A percentile compares a stretch with the other conserved stretches of the same genome.
Evolutionary conservation across 768 basidiomycete genomes (phyloP).

Genomic region (Hygrocybe punicea): DNA sequence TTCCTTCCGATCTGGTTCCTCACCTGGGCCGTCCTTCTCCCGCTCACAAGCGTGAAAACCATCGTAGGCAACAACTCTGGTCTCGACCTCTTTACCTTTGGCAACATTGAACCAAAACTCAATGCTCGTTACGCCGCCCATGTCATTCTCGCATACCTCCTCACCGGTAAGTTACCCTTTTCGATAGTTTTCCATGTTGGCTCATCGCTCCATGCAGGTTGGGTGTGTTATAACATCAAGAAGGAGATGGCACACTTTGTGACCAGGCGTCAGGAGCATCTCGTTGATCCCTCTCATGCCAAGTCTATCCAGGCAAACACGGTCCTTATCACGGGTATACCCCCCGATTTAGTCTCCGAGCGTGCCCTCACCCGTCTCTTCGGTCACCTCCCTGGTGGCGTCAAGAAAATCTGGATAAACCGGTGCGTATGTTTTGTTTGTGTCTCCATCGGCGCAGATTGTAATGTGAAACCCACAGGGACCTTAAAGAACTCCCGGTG

Average conservation of each 20-base stretch:
- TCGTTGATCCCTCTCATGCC: conserved; percentile 71
- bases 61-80: conserved; percentile 44
- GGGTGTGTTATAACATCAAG: conserved; percentile 81
- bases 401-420: conserved; percentile 90
- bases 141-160: conserved; percentile 68
- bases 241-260: conserved; percentile 80
- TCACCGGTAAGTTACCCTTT: conserved; percentile 64
- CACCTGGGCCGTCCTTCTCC: conserved; percentile 83
- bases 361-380: conserved; percentile 65
- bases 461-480: conserved; percentile 13
- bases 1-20: conserved; percentile 89
- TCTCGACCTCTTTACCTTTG: conserved; percentile 73
- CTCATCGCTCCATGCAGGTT: conserved; percentile 46
- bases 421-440: conserved; percentile 43
- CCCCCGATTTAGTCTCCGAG: conserved; percentile 70
- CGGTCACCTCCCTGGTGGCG: conserved; percentile 84
- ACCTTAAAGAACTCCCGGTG: conserved; percentile 84
- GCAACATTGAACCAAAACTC: conserved; percentile 58
- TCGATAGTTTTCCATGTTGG: background rate
- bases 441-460: background rate
- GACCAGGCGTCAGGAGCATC: conserved; percentile 72
- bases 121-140: conserved; percentile 73
- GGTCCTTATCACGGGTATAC: conserved; percentile 87
- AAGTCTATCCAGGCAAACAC: conserved; percentile 84
- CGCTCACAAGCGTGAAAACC: conserved; percentile 61